These are phyloP conservation scores for Sindora glabra DNA, from an alignment of 306 rosid species.

Conservation along the genomic window DNA sequence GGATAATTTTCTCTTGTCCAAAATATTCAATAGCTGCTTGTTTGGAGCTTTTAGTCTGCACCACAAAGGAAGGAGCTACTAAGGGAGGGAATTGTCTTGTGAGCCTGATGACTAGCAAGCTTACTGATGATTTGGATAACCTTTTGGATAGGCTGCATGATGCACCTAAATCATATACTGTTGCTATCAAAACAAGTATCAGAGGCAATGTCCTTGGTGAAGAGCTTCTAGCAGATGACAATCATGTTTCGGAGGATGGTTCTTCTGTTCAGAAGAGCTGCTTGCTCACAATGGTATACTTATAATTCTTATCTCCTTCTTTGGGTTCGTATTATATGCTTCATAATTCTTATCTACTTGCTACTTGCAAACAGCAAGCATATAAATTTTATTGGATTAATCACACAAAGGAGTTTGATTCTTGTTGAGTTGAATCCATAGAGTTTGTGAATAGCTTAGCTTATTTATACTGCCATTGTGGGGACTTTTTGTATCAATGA, in stretches of 20 bases:
- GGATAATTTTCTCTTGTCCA: constrained; percentile 65
- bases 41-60: constrained; percentile 55
- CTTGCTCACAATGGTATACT: constrained; percentile 68
- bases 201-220: constrained; percentile 19
- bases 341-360: background rate
- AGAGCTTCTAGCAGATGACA: constrained; percentile 33
- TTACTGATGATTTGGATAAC: constrained; percentile 26
- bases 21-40: constrained; percentile 75
- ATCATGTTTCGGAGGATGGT: constrained; percentile 14
- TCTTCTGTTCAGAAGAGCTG: constrained; percentile 40
- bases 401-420: too few species aligned
- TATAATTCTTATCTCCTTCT: constrained; percentile 11
- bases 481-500: too few species aligned
- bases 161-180: constrained; percentile 23
- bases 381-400: too few species aligned
- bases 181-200: constrained; percentile 26
- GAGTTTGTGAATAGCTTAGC: too few species aligned
- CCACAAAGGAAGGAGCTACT: constrained; percentile 44
- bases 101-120: constrained; percentile 43
- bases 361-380: too few species aligned
- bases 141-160: constrained; percentile 26
- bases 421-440: too few species aligned
- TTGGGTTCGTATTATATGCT: background rate
- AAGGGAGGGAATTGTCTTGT: constrained; percentile 47
- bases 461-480: too few species aligned